A percentile compares a stretch with the other conserved stretches of the same genome.
These are phyloP conservation scores for Ascochyta rabiei DNA, from an alignment of 2,329 filamentous ascomycete genomes.

Conservation along the genomic window DNA sequence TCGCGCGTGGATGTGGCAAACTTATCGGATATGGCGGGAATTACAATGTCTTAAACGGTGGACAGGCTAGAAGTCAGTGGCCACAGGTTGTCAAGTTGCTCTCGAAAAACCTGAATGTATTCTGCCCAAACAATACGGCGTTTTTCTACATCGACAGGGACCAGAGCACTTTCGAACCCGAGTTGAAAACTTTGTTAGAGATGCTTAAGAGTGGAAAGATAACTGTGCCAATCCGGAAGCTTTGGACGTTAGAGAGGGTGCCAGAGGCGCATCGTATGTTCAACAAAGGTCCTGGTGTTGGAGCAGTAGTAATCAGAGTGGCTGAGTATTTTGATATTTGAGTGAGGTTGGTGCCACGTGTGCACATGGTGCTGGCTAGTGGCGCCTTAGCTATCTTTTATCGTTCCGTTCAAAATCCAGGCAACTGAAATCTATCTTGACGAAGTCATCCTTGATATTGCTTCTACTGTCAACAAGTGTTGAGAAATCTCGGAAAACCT, in stretches of 20 bases:
- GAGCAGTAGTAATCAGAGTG: slow-evolving; percentile 34
- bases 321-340: slow-evolving; percentile 2
- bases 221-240: slow-evolving; percentile 35
- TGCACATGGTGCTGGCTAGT: too few relatives aligned
- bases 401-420: not conserved
- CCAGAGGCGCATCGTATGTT: slow-evolving; percentile 37
- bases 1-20: slow-evolving; percentile 48
- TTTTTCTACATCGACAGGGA: slow-evolving; percentile 38
- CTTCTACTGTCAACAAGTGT: too few relatives aligned
- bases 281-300: slow-evolving; percentile 32
- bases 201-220: slow-evolving; percentile 30
- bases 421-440: too few relatives aligned
- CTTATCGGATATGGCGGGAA: slow-evolving; percentile 39
- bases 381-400: not conserved
- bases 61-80: slow-evolving; percentile 23
- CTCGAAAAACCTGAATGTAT: slow-evolving; percentile 30
- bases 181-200: slow-evolving; percentile 28
- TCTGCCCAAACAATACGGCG: slow-evolving; percentile 31
- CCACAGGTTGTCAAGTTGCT: slow-evolving; percentile 32
- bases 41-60: slow-evolving; percentile 28
- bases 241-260: slow-evolving; percentile 33
- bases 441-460: too few relatives aligned
- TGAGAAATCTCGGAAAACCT: too few relatives aligned
- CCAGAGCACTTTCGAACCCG: slow-evolving; percentile 33
- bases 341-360: not conserved